Conservation (phyloP, 805 yeast species). For the Spathaspora girioi region DNA sequence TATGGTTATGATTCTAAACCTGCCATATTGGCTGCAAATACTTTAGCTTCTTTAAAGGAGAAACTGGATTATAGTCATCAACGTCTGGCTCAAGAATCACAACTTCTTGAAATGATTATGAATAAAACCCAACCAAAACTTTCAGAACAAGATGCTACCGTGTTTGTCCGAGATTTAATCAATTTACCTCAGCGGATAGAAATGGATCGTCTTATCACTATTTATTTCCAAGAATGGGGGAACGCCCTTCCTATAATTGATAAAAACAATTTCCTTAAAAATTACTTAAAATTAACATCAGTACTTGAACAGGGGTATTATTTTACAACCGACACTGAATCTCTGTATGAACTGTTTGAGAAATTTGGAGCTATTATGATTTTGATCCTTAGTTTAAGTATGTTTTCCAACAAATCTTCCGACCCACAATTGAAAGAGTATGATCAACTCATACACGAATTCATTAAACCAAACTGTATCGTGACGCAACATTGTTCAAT, state of each 20-base stretch:
- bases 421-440: slow-evolving; percentile 40
- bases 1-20: slow-evolving; percentile 72
- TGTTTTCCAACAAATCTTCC: slow-evolving; percentile 40
- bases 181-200: slow-evolving; percentile 48
- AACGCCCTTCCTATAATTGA: slow-evolving; percentile 66
- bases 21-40: slow-evolving; percentile 65
- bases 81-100: slow-evolving; percentile 4
- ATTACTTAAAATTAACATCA: slow-evolving; percentile 47
- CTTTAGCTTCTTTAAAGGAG: slow-evolving; percentile 67
- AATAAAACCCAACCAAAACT: slow-evolving; percentile 21
- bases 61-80: slow-evolving; percentile 5
- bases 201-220: slow-evolving; percentile 63
- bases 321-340: slow-evolving; percentile 1
- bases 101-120: slow-evolving; percentile 19
- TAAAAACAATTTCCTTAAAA: slow-evolving; percentile 60
- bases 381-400: slow-evolving; percentile 46
- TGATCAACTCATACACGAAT: slow-evolving; percentile 59
- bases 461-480: slow-evolving; percentile 56
- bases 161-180: slow-evolving; percentile 35
- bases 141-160: slow-evolving; percentile 37
- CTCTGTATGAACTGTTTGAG: slow-evolving; percentile 37
- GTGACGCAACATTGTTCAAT: slow-evolving; percentile 56
- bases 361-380: slow-evolving; percentile 54
- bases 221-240: slow-evolving; percentile 79
- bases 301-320: slow-evolving; percentile 36